phyloP scores from a whole-genome alignment of 768 basidiomycete species.

The Candolleomyces eurysporus region DNA sequence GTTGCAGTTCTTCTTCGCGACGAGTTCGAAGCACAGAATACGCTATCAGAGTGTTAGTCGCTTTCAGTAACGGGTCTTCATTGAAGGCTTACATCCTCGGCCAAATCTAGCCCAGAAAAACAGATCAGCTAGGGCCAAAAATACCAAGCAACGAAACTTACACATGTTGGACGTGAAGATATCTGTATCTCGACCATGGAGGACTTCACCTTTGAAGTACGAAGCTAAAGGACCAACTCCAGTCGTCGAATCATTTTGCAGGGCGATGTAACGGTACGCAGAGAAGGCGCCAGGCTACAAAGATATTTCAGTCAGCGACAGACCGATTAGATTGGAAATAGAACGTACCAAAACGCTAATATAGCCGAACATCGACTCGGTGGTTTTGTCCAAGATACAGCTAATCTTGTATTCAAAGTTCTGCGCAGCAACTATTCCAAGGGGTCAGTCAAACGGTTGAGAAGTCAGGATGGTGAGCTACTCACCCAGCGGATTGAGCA shows the following conservation, averaged over 20 bases:
- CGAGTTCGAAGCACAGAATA: conserved; percentile 78
- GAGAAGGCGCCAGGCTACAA: conserved; percentile 88
- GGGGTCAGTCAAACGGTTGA: neutral
- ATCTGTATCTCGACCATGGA: conserved; percentile 82
- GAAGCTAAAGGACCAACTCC: conserved; percentile 89
- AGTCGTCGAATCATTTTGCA: conserved; percentile 70
- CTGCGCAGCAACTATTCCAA: conserved; percentile 74
- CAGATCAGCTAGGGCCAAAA: conserved; percentile 5
- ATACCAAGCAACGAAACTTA: conserved; percentile 31
- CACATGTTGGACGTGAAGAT: conserved; percentile 98
- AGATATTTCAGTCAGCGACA: neutral
- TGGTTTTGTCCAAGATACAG: conserved; percentile 88
- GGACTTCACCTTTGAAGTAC: conserved; percentile 94
- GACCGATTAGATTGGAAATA: neutral
- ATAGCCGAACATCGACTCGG: conserved; percentile 90
- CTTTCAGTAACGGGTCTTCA: neutral
- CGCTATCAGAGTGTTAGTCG: conserved; percentile 45
- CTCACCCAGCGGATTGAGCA: conserved; percentile 82
- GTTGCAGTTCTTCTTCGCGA: conserved; percentile 73
- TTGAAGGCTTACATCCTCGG: conserved; percentile 72
- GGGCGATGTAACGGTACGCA: conserved; percentile 85
- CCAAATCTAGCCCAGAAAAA: conserved; percentile 56
- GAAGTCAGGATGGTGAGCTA: neutral
- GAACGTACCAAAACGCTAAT: conserved; percentile 81
- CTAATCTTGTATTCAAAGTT: conserved; percentile 96